phyloP scores from a whole-genome alignment of 2,329 filamentous ascomycete species.

The Penicillium psychrosexuale region DNA sequence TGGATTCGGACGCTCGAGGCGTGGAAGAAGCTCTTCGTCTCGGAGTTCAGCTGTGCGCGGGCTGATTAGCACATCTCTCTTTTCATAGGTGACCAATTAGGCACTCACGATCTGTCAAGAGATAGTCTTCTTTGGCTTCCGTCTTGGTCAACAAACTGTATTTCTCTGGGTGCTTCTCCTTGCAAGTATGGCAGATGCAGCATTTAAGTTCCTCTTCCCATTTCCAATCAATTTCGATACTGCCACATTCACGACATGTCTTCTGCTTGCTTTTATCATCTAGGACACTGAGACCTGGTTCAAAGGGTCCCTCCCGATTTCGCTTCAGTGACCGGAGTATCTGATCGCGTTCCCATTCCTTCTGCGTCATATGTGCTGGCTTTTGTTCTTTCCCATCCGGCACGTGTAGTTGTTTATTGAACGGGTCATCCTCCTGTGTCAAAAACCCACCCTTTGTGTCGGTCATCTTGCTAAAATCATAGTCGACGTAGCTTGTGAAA shows the following conservation, averaged over 20 bases:
- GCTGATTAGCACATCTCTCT: conserved; percentile 4
- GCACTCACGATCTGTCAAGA: conserved; percentile 81
- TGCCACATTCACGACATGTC: conserved; percentile 78
- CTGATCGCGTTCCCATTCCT: conserved; percentile 86
- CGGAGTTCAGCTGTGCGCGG: conserved; percentile 70
- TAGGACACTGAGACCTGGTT: conserved; percentile 79
- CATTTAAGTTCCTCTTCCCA: conserved; percentile 83
- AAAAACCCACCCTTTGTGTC: conserved; percentile 97
- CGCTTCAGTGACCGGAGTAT: conserved; percentile 68
- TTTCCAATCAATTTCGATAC: conserved; percentile 86
- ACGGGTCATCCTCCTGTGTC: conserved; percentile 84
- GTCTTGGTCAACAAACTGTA: conserved; percentile 96
- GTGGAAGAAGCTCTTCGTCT: conserved; percentile 80
- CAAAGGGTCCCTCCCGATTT: conserved; percentile 76
- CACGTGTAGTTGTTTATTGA: conserved; percentile 71
- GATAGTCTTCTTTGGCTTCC: conserved; percentile 90
- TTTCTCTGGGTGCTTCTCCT: conserved; percentile 85
- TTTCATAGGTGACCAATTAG: not conserved
- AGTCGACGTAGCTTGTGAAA: conserved; percentile 93
- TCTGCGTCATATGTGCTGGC: conserved; percentile 82
- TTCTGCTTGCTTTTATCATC: conserved; percentile 62
- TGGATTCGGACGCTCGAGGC: conserved; percentile 85
- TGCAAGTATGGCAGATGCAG: conserved; percentile 76
- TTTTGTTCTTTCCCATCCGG: conserved; percentile 56
- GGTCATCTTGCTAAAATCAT: conserved; percentile 96